Evolutionary conservation across 768 basidiomycete genomes (phyloP).

Genomic region (Termitomyces sp.): DNA sequence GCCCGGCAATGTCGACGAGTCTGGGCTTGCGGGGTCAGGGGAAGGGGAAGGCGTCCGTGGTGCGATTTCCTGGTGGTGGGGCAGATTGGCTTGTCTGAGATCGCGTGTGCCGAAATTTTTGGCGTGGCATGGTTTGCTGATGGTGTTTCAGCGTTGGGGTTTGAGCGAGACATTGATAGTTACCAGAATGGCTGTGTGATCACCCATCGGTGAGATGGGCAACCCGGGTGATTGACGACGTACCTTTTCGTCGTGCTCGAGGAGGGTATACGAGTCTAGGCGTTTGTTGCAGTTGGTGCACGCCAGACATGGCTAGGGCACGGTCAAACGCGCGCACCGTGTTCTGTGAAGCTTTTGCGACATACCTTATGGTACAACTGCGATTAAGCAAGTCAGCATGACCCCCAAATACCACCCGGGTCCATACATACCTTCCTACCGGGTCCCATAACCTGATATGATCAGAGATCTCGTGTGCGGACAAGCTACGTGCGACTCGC

Average conservation of each 20-base stretch:
- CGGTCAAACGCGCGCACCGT: background rate
- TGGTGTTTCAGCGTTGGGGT: background rate
- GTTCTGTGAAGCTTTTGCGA: too few species aligned
- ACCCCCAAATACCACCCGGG: conserved; percentile 1
- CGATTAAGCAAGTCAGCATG: background rate
- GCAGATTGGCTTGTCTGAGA: conserved; percentile 67
- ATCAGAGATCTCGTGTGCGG: background rate
- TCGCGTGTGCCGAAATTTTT: conserved; percentile 76
- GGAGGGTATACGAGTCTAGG: conserved; percentile 67
- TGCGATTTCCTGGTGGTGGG: too few species aligned
- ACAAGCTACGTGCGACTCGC: conserved; percentile 28
- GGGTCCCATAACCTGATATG: conserved; percentile 70
- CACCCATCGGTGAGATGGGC: background rate
- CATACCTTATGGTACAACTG: conserved; percentile 78
- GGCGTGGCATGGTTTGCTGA: conserved; percentile 78
- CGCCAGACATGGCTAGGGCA: conserved; percentile 65
- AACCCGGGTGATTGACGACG: conserved; percentile 15
- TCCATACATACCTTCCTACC: conserved; percentile 72
- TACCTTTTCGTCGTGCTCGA: conserved; percentile 84
- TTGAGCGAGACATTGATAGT: background rate
- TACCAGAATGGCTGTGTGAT: conserved; percentile 52
- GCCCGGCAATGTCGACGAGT: too few species aligned
- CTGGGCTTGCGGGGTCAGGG: too few species aligned
- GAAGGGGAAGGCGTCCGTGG: conserved; percentile 9
- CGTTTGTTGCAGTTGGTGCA: conserved; percentile 75